Evolutionary conservation across 108 stramenopile species (phyloP).

Genomic region (Schizochytrium sp.): DNA sequence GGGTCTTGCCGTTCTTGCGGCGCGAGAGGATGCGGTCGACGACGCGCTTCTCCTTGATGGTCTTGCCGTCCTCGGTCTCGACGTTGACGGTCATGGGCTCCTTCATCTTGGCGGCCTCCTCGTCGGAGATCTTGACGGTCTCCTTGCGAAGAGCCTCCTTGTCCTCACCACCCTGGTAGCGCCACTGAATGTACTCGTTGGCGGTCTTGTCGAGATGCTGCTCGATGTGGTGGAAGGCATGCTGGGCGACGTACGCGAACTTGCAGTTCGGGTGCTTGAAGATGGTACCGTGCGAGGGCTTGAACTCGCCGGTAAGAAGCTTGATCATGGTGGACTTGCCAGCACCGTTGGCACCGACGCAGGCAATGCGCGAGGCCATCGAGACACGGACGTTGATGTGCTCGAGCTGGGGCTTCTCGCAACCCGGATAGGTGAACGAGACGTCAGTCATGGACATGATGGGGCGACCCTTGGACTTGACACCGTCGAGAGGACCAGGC

Average conservation of each 20-base stretch:
- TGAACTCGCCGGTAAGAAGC: slow-evolving; percentile 92
- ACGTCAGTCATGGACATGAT: slow-evolving; percentile 95
- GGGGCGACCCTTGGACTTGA: slow-evolving; percentile 96
- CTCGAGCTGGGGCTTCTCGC: slow-evolving; percentile 80
- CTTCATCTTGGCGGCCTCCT: slow-evolving; percentile 84
- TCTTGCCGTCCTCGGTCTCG: slow-evolving; percentile 90
- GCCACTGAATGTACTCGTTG: slow-evolving; percentile 99
- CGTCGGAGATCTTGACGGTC: slow-evolving; percentile 86
- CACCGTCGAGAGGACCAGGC: slow-evolving; percentile 70
- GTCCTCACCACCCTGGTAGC: slow-evolving; percentile 96
- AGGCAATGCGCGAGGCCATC: slow-evolving; percentile 92
- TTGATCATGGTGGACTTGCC: slow-evolving; percentile 99
- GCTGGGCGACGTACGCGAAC: slow-evolving; percentile 98
- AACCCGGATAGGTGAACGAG: slow-evolving; percentile 94
- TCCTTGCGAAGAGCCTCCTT: slow-evolving; percentile 84
- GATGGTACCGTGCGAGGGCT: slow-evolving; percentile 82
- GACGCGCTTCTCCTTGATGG: slow-evolving; percentile 89
- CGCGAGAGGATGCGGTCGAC: slow-evolving; percentile 87
- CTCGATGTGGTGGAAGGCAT: slow-evolving; percentile 99
- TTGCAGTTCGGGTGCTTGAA: slow-evolving; percentile 99
- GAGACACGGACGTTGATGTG: slow-evolving; percentile 94
- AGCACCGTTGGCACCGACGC: slow-evolving; percentile 97
- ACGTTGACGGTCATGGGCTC: slow-evolving; percentile 81
- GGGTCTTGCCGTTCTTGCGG: slow-evolving; percentile 88
- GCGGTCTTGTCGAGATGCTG: slow-evolving; percentile 89